phyloP scores from a whole-genome alignment of 176 grass and related monocot species.

The Oropetium thomaeum region DNA sequence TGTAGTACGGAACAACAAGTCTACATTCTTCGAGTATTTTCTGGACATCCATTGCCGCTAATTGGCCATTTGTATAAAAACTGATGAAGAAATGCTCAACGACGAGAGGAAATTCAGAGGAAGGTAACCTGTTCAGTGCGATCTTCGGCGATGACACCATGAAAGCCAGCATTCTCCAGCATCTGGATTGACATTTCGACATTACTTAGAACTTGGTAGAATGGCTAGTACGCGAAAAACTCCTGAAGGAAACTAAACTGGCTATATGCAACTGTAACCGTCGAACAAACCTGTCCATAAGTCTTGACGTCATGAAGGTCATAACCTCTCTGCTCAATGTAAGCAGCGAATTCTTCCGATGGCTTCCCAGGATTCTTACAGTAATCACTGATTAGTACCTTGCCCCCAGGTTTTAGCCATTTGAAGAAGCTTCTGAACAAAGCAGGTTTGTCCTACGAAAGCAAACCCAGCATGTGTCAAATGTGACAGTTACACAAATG shows the following conservation, averaged over 20 bases:
- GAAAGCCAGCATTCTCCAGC: conserved; percentile 78
- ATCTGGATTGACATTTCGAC: conserved; percentile 43
- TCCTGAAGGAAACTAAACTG: background rate
- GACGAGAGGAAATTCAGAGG: background rate
- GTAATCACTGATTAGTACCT: conserved; percentile 92
- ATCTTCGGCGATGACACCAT: conserved; percentile 73
- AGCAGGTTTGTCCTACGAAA: conserved; percentile 75
- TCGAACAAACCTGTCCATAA: conserved; percentile 69
- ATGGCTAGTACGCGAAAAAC: too few species aligned
- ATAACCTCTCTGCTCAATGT: conserved; percentile 87
- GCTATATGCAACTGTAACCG: background rate
- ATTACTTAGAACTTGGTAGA: conserved; percentile 24
- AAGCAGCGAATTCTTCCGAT: conserved; percentile 71
- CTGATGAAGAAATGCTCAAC: background rate
- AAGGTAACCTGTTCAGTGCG: conserved; percentile 73
- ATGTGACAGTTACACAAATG: too few species aligned
- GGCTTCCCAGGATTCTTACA: conserved; percentile 73
- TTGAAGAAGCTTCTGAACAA: conserved; percentile 89
- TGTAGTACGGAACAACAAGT: background rate
- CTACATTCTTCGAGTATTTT: background rate
- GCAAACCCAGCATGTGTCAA: conserved; percentile 11
- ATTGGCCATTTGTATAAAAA: background rate
- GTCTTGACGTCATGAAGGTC: conserved; percentile 90
- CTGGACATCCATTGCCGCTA: background rate
- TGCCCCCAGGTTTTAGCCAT: conserved; percentile 92